Evolutionary conservation across 2,329 filamentous ascomycete genomes (phyloP), one percentile per base, ranked within the genome.

Genomic region (Pseudogymnoascus sp.): DNA sequence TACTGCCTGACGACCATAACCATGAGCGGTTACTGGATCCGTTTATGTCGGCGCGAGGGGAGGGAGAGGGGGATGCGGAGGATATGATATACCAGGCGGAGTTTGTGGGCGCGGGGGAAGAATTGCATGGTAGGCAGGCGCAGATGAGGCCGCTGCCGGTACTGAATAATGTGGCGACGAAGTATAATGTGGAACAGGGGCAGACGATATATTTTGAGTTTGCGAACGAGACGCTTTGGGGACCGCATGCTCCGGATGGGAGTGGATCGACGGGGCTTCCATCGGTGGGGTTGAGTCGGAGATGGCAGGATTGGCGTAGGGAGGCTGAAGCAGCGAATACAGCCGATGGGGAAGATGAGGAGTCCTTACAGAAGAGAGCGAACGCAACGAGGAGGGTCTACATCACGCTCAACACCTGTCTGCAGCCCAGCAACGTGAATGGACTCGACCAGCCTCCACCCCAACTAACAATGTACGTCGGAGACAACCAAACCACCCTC

Each of bases 381-480:
- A 62, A 31, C 27, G 63, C 35, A 27, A 64, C 65, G 13, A 65
- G 68, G 42, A 70, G 66, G 5, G 61, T 97, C 2, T 97, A 89
- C 73, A 81, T 99, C 61, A 92, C 92, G 2, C 85, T 92, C 44
- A 97, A 92, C 67, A 92, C 90, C 0, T 99, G 94, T 74, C 75
- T 84, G 27, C 91, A 95, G 69, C 94, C 93, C 10, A 65, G 58
- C 13, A 62, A 66, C 8, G 63, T 67, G n/a, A 66, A 67, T n/a
- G 58, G 41, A 9, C 33, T 41, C 58, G 42, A 38, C 21, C 63
- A 58, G 8, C 73, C 77, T 1, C 83, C 89, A 10, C 88, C 89
- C 1, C 92, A 96, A 69, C 81, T 97, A 59, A 83, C 83, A 10
- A 77, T 97, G 8, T 96, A 89, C 70, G 79, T 96, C 58, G 95